Evolutionary conservation across 1,284 basidiomycete genomes (phyloP).

Genomic region (Ustilago bromivora): DNA sequence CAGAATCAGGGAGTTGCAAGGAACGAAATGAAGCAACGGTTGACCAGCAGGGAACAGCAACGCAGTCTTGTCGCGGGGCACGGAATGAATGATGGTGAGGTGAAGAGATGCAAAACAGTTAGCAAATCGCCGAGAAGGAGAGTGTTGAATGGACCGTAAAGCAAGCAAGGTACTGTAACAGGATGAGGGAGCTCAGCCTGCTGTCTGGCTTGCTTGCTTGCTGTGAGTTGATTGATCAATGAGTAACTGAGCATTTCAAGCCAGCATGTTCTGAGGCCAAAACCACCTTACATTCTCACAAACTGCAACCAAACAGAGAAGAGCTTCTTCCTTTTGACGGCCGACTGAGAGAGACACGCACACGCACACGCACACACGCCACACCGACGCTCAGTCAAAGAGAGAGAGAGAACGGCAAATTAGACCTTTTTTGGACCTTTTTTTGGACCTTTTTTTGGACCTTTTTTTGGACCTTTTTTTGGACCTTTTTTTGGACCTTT

Average conservation of each 20-base stretch:
- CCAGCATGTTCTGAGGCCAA: not conserved
- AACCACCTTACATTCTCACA: slow-evolving; percentile 4
- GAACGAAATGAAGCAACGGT: not conserved
- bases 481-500: not conserved
- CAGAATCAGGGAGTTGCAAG: not conserved
- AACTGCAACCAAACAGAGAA: slow-evolving; percentile 5
- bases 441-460: slow-evolving; percentile 2
- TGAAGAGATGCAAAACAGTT: not conserved
- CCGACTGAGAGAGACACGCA: slow-evolving; percentile 8
- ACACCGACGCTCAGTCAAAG: not conserved
- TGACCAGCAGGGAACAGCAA: not conserved
- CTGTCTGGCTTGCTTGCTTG: not conserved
- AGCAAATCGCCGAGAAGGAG: not conserved
- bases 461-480: not conserved
- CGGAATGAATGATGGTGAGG: not conserved
- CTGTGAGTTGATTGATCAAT: not conserved
- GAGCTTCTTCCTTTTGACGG: slow-evolving; percentile 6
- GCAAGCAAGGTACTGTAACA: not conserved
- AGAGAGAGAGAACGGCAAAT: slow-evolving; percentile 10
- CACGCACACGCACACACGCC: slow-evolving; percentile 9
- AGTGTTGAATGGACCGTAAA: not conserved
- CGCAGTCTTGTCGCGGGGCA: not conserved
- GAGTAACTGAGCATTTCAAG: slow-evolving; percentile 2
- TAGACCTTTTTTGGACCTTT: slow-evolving; percentile 9
- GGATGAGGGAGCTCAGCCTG: not conserved